Conservation (phyloP, 2,329 filamentous ascomycete species). For the Diaporthe amygdali region DNA sequence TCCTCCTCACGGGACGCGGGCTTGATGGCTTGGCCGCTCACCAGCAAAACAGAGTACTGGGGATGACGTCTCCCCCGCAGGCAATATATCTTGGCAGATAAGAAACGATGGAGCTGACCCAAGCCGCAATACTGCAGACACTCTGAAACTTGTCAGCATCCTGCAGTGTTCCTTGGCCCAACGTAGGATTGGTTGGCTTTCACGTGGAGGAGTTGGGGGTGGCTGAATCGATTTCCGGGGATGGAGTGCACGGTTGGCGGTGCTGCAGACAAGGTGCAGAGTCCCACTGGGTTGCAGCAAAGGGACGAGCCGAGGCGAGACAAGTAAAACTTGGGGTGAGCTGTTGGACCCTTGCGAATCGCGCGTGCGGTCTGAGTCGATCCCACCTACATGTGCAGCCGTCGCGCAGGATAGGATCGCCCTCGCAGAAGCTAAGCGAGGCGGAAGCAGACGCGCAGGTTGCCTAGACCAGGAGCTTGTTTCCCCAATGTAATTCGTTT, state of each 20-base stretch:
- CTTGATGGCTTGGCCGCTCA: neutral
- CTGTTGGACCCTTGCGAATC: neutral
- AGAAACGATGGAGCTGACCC: neutral
- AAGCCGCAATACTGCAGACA: neutral
- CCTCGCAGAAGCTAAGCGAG: neutral
- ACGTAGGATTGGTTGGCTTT: neutral
- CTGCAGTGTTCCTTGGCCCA: neutral
- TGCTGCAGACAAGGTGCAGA: neutral
- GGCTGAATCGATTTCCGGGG: neutral
- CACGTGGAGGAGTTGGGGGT: neutral
- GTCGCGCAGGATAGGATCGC: neutral
- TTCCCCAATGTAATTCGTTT: neutral
- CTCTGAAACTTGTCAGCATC: neutral
- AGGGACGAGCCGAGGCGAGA: constrained; percentile 22
- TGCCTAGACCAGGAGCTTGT: neutral
- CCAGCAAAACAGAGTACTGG: neutral
- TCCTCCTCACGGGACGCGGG: neutral
- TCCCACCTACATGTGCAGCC: neutral
- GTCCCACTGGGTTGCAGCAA: neutral
- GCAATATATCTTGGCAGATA: neutral
- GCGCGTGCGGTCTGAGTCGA: neutral
- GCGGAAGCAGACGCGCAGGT: neutral
- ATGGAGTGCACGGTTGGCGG: neutral
- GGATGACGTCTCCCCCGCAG: neutral
- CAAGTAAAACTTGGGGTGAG: neutral